Conservation (phyloP, 192 early-diverging fungal genomes). For the Phycomyces nitens region DNA sequence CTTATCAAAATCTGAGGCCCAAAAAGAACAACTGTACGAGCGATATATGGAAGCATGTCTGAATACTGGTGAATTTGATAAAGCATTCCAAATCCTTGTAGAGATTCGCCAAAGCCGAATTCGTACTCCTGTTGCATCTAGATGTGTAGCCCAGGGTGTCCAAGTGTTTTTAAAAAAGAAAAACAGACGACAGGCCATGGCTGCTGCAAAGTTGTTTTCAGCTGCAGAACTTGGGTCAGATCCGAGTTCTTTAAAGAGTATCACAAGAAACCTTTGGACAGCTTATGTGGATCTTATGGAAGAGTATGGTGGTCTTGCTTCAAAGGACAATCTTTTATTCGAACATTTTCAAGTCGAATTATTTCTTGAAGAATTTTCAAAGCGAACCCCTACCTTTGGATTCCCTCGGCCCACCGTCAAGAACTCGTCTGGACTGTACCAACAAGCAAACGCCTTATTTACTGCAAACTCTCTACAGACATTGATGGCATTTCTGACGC, state of each 20-base stretch:
- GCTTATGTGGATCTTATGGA: conserved; percentile 1
- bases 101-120: background rate
- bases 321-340: background rate
- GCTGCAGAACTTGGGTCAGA: background rate
- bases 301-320: background rate
- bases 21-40: background rate
- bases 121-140: background rate
- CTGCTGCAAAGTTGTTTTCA: background rate
- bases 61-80: background rate
- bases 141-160: background rate
- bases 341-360: background rate
- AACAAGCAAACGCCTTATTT: too few relatives aligned
- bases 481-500: too few relatives aligned
- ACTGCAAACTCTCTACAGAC: too few relatives aligned
- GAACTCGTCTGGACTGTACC: too few relatives aligned
- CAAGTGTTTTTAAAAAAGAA: background rate
- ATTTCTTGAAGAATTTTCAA: background rate
- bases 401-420: too few relatives aligned
- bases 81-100: background rate
- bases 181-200: background rate
- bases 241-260: background rate
- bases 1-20: background rate
- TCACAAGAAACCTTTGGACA: background rate
- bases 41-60: conserved; percentile 6
- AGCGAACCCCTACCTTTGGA: background rate